These are phyloP conservation scores for Cyclotella sp. DNA, from an alignment of 108 stramenopile genomes.

Conservation along the genomic window DNA sequence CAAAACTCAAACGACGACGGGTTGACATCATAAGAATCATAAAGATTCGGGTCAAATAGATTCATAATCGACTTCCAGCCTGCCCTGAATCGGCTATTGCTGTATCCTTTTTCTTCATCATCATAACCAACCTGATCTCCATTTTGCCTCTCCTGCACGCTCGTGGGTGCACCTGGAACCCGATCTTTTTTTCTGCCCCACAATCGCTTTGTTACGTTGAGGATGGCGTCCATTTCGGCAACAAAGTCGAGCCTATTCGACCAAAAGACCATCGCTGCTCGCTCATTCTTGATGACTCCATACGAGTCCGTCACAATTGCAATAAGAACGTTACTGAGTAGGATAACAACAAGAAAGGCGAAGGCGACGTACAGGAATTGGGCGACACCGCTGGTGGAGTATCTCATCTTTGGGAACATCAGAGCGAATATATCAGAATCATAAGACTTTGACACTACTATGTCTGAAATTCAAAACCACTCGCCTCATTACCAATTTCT, in stretches of 20 bases:
- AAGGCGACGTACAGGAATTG: constrained; percentile 54
- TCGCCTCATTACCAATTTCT: constrained; percentile 60
- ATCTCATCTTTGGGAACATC: constrained; percentile 31
- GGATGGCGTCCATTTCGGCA: constrained; percentile 65
- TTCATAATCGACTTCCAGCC: constrained; percentile 53
- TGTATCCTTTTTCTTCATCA: constrained; percentile 16
- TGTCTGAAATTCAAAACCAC: constrained; percentile 1
- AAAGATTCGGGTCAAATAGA: constrained; percentile 52
- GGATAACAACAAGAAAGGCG: constrained; percentile 60
- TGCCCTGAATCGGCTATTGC: constrained; percentile 25
- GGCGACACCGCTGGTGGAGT: constrained; percentile 35
- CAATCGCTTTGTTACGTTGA: constrained; percentile 40
- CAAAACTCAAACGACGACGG: constrained; percentile 54
- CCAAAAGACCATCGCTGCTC: constrained; percentile 68
- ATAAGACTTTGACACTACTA: neutral
- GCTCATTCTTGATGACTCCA: constrained; percentile 61
- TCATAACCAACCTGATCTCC: constrained; percentile 35
- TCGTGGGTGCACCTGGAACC: constrained; percentile 36
- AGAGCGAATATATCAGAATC: neutral
- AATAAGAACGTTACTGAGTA: constrained; percentile 63
- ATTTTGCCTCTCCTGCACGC: constrained; percentile 27
- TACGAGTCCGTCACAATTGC: constrained; percentile 69
- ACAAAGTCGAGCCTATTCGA: constrained; percentile 66
- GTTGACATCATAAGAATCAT: constrained; percentile 40
- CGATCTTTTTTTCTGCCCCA: constrained; percentile 18